phyloP scores from a whole-genome alignment of 805 yeast species.

The Ascoidea rubescens region DNA sequence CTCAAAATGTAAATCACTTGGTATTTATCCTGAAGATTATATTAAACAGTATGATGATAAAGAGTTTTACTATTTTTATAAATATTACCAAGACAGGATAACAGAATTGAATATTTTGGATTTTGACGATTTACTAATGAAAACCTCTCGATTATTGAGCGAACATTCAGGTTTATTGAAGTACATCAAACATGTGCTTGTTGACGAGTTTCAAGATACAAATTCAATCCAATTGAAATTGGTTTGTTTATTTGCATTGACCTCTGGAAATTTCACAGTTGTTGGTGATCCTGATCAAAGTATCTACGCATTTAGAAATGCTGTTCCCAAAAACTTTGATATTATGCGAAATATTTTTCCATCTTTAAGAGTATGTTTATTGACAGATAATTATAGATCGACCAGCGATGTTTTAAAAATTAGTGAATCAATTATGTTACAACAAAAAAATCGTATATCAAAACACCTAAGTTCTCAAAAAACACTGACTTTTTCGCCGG shows the following conservation, averaged over 20 bases:
- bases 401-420: constrained; percentile 48
- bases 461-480: constrained; percentile 35
- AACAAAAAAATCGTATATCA: constrained; percentile 24
- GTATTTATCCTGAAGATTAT: constrained; percentile 29
- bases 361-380: constrained; percentile 22
- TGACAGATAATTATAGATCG: constrained; percentile 73
- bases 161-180: constrained; percentile 29
- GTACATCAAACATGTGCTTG: constrained; percentile 53
- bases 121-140: constrained; percentile 70
- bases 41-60: constrained; percentile 14
- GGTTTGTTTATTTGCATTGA: constrained; percentile 35
- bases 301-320: constrained; percentile 80
- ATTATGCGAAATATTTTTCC: constrained; percentile 27
- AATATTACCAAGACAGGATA: constrained; percentile 37
- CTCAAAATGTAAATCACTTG: constrained; percentile 43
- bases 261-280: constrained; percentile 45
- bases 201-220: constrained; percentile 95
- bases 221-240: constrained; percentile 62
- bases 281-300: constrained; percentile 98
- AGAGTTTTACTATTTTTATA: constrained; percentile 28
- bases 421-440: constrained; percentile 55
- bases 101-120: constrained; percentile 33
- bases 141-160: constrained; percentile 35
- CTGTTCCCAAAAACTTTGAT: constrained; percentile 52
- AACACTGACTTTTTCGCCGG: constrained; percentile 29